Conservation (phyloP, 176 grass and related monocot species). For the Eremochloa ophiuroides region DNA sequence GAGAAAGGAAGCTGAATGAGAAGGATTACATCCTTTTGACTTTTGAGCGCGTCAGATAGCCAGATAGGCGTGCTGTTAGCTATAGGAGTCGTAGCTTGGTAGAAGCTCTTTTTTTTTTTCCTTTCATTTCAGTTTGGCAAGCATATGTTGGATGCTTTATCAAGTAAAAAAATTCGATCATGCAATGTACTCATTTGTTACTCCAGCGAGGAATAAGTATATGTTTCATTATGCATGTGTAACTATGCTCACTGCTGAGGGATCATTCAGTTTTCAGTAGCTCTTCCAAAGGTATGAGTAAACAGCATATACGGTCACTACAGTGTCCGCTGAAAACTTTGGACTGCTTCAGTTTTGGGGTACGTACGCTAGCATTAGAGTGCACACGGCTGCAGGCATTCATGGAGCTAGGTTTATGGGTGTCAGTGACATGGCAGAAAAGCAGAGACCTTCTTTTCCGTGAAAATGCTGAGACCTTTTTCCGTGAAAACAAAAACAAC, state of each 20-base stretch:
- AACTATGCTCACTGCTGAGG: not conserved
- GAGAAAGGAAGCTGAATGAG: constrained; percentile 36
- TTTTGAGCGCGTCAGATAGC: no score
- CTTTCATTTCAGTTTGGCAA: not conserved
- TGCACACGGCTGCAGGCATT: not conserved
- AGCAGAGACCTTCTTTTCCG: not conserved
- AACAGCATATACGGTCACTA: not conserved
- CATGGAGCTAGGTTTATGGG: not conserved
- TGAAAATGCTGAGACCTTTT: not conserved
- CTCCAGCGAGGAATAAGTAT: constrained; percentile 19
- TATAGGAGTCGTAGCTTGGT: not conserved
- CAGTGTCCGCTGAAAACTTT: no score
- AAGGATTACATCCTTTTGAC: not conserved
- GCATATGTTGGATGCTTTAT: constrained; percentile 20
- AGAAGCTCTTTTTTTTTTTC: not conserved
- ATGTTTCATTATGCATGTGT: not conserved
- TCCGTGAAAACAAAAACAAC: not conserved
- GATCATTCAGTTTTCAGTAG: not conserved
- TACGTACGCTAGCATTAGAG: not conserved
- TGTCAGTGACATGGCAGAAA: not conserved
- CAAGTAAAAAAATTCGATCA: constrained; percentile 10
- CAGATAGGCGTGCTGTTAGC: not conserved
- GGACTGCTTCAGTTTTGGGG: not conserved
- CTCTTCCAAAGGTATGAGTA: not conserved
- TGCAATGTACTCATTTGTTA: constrained; percentile 33